A percentile compares a stretch with the other conserved stretches of the same genome.
phyloP scores from a whole-genome alignment of 2,329 filamentous ascomycete species.

The Alternaria sp. region DNA sequence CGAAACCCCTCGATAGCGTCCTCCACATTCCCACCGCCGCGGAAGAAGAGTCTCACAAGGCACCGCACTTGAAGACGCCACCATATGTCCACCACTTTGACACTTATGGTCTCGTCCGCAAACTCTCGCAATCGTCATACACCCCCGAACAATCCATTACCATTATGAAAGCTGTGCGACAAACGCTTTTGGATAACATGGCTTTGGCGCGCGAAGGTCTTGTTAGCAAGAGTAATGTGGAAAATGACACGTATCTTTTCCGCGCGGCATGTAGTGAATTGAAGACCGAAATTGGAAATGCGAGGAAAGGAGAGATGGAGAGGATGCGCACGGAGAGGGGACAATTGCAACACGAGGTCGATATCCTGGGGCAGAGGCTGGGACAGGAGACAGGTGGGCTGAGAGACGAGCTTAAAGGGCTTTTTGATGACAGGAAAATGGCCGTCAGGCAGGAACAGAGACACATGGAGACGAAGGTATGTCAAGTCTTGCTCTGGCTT shows the following conservation, averaged over 20 bases:
- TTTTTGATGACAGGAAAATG: constrained; percentile 98
- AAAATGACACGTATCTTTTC: constrained; percentile 96
- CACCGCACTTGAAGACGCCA: constrained; percentile 74
- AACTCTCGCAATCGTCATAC: constrained; percentile 77
- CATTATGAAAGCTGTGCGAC: constrained; percentile 90
- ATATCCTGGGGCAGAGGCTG: constrained; percentile 85
- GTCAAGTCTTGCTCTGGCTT: background rate
- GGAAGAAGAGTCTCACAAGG: constrained; percentile 56
- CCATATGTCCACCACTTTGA: constrained; percentile 97
- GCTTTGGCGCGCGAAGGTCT: constrained; percentile 80
- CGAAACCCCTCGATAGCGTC: constrained; percentile 52
- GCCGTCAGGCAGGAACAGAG: constrained; percentile 87
- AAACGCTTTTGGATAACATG: constrained; percentile 78
- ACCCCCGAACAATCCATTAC: constrained; percentile 77
- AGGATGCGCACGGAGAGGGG: constrained; percentile 83
- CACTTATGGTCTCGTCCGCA: constrained; percentile 86
- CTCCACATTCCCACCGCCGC: constrained; percentile 52
- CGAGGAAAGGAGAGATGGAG: constrained; percentile 78
- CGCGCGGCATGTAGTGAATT: constrained; percentile 92
- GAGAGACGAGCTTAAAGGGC: constrained; percentile 90
- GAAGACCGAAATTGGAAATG: constrained; percentile 83
- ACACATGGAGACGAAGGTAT: constrained; percentile 78
- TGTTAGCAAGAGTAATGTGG: constrained; percentile 89
- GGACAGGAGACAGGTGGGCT: constrained; percentile 82
- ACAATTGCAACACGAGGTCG: constrained; percentile 91